Percentiles rank a stretch among this genome's conserved stretches.
phyloP scores from a whole-genome alignment of 2,329 filamentous ascomycete species.

The Cadophora sp. region DNA sequence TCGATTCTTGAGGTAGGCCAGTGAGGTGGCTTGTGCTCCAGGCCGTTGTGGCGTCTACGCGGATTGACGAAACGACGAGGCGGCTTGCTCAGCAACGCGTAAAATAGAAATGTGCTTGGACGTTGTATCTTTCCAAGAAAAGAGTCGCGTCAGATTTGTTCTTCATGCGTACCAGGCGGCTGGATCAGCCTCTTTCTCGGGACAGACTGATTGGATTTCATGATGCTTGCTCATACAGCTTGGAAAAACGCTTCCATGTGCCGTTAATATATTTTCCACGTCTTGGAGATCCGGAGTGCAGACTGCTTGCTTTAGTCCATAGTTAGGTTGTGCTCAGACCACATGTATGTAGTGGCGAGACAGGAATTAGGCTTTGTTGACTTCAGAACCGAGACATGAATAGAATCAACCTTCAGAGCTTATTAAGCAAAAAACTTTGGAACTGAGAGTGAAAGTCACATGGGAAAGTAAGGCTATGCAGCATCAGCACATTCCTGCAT shows the following conservation, averaged over 20 bases:
- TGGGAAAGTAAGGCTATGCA: slow-evolving; percentile 8
- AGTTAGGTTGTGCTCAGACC: slow-evolving; percentile 3
- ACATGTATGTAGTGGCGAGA: not conserved
- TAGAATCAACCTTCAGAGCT: not conserved
- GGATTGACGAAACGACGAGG: slow-evolving; percentile 7
- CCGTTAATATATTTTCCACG: slow-evolving; percentile 1
- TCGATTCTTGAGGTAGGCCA: not conserved
- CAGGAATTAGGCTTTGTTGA: not conserved
- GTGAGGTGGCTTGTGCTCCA: slow-evolving; percentile 1
- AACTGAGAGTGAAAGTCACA: not conserved
- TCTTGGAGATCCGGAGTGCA: slow-evolving; percentile 8
- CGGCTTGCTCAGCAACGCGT: not conserved
- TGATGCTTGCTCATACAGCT: not conserved
- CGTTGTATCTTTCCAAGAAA: not conserved
- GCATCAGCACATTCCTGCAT: slow-evolving; percentile 1
- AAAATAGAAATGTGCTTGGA: slow-evolving; percentile 5
- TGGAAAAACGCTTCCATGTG: slow-evolving; percentile 1
- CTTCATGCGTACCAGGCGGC: not conserved
- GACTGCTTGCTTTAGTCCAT: not conserved
- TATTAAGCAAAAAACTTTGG: not conserved
- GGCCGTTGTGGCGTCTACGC: not conserved
- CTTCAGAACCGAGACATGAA: not conserved
- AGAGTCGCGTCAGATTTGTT: not conserved
- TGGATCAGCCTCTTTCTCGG: not conserved
- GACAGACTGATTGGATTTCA: not conserved